phyloP scores from a whole-genome alignment of 2,329 filamentous ascomycete species.

The Colletotrichum sp. region DNA sequence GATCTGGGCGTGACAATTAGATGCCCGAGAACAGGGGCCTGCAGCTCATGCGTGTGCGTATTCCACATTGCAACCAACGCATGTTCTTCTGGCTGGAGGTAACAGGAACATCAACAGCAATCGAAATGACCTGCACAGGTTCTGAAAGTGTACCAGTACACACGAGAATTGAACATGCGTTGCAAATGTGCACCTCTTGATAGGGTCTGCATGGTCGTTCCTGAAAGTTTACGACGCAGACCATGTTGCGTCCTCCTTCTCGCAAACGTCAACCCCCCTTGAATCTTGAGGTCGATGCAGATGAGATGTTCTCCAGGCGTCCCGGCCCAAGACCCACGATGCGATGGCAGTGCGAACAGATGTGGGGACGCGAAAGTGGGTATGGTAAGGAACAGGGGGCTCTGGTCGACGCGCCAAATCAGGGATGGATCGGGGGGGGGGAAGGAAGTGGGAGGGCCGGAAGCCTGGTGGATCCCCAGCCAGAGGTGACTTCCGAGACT shows the following conservation, averaged over 20 bases:
- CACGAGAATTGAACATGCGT: background rate
- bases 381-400: background rate
- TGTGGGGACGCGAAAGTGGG: background rate
- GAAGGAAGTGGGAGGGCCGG: background rate
- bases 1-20: background rate
- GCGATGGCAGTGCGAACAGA: conserved; percentile 14
- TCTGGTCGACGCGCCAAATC: background rate
- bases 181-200: background rate
- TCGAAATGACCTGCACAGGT: background rate
- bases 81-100: background rate
- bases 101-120: background rate
- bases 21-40: background rate
- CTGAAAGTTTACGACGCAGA: background rate
- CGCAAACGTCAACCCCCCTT: background rate
- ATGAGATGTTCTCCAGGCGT: background rate
- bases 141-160: background rate
- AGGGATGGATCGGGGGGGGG: conserved; percentile 14
- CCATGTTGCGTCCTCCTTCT: background rate
- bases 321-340: conserved; percentile 1
- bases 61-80: background rate
- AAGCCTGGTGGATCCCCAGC: background rate
- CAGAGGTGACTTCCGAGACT: conserved; percentile 6
- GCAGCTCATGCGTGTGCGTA: background rate
- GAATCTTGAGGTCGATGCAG: background rate
- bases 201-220: background rate